These are phyloP conservation scores for Aspergillus homomorphus DNA, from an alignment of 495 filamentous ascomycete genomes.

Conservation along the genomic window DNA sequence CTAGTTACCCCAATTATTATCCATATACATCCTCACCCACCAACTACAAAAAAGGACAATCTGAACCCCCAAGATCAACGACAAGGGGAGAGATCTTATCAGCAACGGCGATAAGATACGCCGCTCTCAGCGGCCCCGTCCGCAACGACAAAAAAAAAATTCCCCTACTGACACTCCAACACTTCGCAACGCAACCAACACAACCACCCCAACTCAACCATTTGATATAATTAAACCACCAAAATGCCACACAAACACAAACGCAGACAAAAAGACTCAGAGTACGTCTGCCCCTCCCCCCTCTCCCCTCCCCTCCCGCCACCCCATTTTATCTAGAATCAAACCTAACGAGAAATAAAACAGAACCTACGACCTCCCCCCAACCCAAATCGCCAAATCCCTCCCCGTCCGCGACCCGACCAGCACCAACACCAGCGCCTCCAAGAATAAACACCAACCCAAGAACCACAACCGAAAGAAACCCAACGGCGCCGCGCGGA, in stretches of 20 bases:
- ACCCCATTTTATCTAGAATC: neutral
- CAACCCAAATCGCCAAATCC: slow-evolving; percentile 63
- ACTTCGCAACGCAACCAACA: slow-evolving; percentile 2
- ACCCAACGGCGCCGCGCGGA: slow-evolving; percentile 17
- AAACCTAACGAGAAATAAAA: neutral
- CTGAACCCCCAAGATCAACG: no score
- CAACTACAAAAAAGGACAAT: no score
- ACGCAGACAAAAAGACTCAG: slow-evolving; percentile 48
- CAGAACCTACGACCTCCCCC: slow-evolving; percentile 71
- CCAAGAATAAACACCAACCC: slow-evolving; percentile 13
- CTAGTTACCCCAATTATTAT: no score
- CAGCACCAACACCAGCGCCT: slow-evolving; percentile 11
- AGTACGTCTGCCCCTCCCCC: slow-evolving; percentile 24
- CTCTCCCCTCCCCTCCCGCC: neutral
- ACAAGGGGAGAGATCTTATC: no score
- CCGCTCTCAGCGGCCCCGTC: neutral
- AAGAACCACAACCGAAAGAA: slow-evolving; percentile 27
- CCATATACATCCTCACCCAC: no score
- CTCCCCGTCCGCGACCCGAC: slow-evolving; percentile 55
- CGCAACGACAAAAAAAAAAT: slow-evolving; percentile 8
- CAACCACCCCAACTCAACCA: slow-evolving; percentile 5
- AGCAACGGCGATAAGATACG: slow-evolving; percentile 12
- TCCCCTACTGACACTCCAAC: neutral
- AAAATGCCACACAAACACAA: slow-evolving; percentile 88
- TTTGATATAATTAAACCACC: neutral